These are phyloP conservation scores for Ceratobasidium theobromae DNA, from an alignment of 1,284 basidiomycete genomes.

Conservation along the genomic window DNA sequence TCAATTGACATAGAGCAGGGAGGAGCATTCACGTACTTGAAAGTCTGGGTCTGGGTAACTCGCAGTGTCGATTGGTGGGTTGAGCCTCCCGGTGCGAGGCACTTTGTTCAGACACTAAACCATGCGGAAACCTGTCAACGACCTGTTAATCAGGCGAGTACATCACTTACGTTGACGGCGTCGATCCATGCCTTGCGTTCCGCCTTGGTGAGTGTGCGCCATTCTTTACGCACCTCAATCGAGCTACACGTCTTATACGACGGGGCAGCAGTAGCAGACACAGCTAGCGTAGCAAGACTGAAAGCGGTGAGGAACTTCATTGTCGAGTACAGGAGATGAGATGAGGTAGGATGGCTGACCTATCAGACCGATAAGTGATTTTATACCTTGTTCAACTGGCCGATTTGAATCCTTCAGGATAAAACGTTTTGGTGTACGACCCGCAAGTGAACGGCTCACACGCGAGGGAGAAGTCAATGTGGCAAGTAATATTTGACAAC, in stretches of 20 bases:
- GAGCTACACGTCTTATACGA: neutral
- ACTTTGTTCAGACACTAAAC: slow-evolving; percentile 13
- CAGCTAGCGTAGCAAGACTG: neutral
- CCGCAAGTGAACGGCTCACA: neutral
- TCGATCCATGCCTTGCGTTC: slow-evolving; percentile 11
- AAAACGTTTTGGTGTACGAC: neutral
- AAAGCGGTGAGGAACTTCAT: neutral
- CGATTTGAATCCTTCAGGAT: neutral
- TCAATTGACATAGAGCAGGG: neutral
- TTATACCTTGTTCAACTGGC: too few species aligned
- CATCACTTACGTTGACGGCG: neutral
- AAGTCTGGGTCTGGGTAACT: neutral
- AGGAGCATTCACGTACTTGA: neutral
- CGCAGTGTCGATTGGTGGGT: neutral
- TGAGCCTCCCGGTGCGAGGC: slow-evolving; percentile 4
- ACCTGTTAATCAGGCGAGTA: neutral
- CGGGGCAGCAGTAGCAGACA: neutral
- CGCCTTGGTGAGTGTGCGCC: neutral
- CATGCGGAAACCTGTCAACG: neutral
- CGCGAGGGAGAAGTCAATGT: neutral
- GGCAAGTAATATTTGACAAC: neutral
- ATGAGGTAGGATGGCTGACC: too few species aligned
- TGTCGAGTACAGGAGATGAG: too few species aligned
- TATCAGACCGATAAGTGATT: too few species aligned
- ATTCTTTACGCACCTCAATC: neutral